These are phyloP conservation scores for Thelonectria blattea DNA, from an alignment of 2,329 filamentous ascomycete genomes.

Conservation along the genomic window DNA sequence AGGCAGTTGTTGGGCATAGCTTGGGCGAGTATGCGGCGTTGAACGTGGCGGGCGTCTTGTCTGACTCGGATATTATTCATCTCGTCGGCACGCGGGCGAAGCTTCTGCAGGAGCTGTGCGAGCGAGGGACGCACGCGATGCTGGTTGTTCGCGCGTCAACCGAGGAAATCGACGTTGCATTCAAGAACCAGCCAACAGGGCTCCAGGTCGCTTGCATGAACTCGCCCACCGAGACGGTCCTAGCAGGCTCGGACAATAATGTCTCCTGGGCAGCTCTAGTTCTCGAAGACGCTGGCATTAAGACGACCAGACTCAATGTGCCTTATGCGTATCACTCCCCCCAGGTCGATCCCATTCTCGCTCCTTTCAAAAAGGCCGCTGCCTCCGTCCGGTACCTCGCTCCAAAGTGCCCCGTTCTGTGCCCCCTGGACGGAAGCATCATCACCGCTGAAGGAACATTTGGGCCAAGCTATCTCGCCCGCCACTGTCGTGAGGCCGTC, in stretches of 20 bases:
- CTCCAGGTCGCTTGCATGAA: conserved; percentile 66
- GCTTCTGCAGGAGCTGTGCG: conserved; percentile 62
- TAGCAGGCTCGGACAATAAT: conserved; percentile 26
- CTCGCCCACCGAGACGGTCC: conserved; percentile 64
- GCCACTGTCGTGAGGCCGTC: conserved; percentile 27
- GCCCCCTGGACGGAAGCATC: conserved; percentile 25
- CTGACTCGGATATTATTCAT: conserved; percentile 64
- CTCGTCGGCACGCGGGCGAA: conserved; percentile 66
- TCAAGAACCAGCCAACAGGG: conserved; percentile 34
- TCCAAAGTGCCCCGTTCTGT: conserved; percentile 15
- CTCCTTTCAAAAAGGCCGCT: conserved; percentile 50
- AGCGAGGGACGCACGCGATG: conserved; percentile 43
- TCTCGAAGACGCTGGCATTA: conserved; percentile 31
- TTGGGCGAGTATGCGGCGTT: conserved; percentile 50
- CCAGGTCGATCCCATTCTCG: conserved; percentile 49
- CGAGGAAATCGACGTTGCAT: conserved; percentile 12
- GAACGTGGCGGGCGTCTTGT: conserved; percentile 66
- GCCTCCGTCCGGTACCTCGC: conserved; percentile 10
- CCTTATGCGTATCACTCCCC: conserved; percentile 47
- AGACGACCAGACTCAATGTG: conserved; percentile 43
- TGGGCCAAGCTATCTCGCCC: conserved; percentile 19
- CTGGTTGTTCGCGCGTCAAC: conserved; percentile 40
- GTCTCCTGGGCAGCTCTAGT: conserved; percentile 13
- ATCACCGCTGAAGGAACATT: conserved; percentile 12
- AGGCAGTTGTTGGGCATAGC: conserved; percentile 57